Conservation (phyloP, 257 asterid species). For the Linaria vulgaris region DNA sequence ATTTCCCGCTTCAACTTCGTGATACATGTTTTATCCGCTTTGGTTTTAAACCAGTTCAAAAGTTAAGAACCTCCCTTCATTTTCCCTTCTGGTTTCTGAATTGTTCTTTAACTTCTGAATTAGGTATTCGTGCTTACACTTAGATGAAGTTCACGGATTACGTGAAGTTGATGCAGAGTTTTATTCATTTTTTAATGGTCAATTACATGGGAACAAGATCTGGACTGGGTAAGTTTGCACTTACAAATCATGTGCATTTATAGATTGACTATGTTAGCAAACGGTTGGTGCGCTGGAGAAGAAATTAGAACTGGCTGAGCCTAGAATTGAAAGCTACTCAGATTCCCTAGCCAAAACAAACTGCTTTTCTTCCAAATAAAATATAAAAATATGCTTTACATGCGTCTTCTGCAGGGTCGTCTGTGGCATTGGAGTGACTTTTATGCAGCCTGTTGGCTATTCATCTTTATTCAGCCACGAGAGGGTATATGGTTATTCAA, state of each 20-base stretch:
- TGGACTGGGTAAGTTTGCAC: slow-evolving; percentile 81
- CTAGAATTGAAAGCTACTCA: slow-evolving; percentile 12
- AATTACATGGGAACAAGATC: slow-evolving; percentile 63
- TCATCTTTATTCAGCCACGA: slow-evolving; percentile 66
- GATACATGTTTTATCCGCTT: slow-evolving; percentile 4
- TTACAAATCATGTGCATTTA: slow-evolving; percentile 5
- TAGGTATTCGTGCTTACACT: slow-evolving; percentile 64
- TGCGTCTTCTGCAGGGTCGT: slow-evolving; percentile 60
- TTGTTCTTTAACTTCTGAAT: slow-evolving; percentile 26
- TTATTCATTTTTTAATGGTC: slow-evolving; percentile 72
- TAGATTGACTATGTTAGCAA: background rate
- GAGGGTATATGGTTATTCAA: slow-evolving; percentile 59
- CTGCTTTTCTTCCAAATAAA: slow-evolving; percentile 15
- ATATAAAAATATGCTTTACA: slow-evolving; percentile 17
- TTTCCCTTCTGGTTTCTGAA: slow-evolving; percentile 12
- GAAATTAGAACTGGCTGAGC: slow-evolving; percentile 15
- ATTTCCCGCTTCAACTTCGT: slow-evolving; percentile 8
- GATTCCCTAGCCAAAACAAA: slow-evolving; percentile 14
- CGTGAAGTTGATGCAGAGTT: slow-evolving; percentile 64
- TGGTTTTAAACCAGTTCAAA: background rate
- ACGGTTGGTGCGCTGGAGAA: background rate
- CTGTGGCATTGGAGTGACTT: slow-evolving; percentile 76
- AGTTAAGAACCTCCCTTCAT: background rate
- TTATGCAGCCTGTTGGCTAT: slow-evolving; percentile 68
- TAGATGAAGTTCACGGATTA: slow-evolving; percentile 64